Base-by-base conservation (phyloP, 31 red algal species). In the Asparagopsis taxiformis region DNA sequence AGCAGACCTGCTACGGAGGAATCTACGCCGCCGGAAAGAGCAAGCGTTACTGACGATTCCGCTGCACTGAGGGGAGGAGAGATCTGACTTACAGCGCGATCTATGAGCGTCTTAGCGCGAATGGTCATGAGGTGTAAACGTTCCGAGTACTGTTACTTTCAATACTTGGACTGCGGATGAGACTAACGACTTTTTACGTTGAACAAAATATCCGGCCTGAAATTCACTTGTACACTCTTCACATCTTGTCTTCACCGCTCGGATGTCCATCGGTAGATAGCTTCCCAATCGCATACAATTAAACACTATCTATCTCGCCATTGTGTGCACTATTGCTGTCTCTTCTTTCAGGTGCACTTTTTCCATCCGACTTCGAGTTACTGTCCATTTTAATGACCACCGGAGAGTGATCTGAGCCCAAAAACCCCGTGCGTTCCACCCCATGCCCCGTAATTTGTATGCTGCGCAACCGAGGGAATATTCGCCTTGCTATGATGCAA, bases 1-100 rank as follows among this genome's bases (percentile, higher is more conserved):
- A 84, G 73, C 10, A 68, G 41, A 1, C 54, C 89, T 13, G 79
- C 64, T 7, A 92, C 79, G 9, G 89, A 82, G 3, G 79, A 85
- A 59, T 92, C 89, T n/a, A 92, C 89, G 9, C 89, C 89, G 28
- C 89, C 89, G 4, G 89, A 92, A 15, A 92, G 43, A 26, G 89
- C 79, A 0, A 85, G 65, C 39, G 78, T 63, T 43, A 88, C 61
- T 1, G 62, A 15, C 37, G 77, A 51, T 30, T 25, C 33, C 49
- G 59, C 56, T 26, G n/a, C n/a, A n/a, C 34, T 35, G 28, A 49
- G 37, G 25, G 74, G 59, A 25, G 41, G 48, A 31, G 74, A 32
- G 22, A 78, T 51, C 60, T 13, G 36, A 1, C 74, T 13, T 13
- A 78, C 8, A 0, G 60, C 74, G 31, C 59, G 60, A 0, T 53